phyloP scores from a whole-genome alignment of 768 basidiomycete species.

The Tephrocybe sp. region DNA sequence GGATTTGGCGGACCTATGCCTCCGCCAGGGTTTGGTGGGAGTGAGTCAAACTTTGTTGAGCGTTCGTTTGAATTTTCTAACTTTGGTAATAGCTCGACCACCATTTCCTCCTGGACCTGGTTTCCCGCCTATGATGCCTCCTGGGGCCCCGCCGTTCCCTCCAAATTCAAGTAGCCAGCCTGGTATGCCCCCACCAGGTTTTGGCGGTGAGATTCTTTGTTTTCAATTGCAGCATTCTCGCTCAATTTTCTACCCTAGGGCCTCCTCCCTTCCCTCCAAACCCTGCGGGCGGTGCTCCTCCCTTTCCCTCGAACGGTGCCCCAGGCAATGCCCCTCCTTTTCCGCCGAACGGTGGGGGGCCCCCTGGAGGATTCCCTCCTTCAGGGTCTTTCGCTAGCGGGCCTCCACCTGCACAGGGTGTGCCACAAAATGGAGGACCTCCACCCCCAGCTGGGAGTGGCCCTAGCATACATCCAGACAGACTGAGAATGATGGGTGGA shows the following conservation, averaged over 20 bases:
- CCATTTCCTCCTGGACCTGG: slow-evolving; percentile 72
- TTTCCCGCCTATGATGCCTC: slow-evolving; percentile 47
- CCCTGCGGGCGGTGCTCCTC: slow-evolving; percentile 6
- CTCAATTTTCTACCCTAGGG: neutral
- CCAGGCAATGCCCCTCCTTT: slow-evolving; percentile 43
- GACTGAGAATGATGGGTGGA: slow-evolving; percentile 72
- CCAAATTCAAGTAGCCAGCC: slow-evolving; percentile 46
- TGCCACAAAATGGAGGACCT: slow-evolving; percentile 22
- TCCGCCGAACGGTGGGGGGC: slow-evolving; percentile 42
- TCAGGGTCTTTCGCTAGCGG: slow-evolving; percentile 24
- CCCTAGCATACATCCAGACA: slow-evolving; percentile 82
- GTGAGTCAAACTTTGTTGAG: slow-evolving; percentile 28
- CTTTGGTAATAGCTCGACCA: slow-evolving; percentile 45
- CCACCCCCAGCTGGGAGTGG: slow-evolving; percentile 34
- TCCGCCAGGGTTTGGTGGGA: slow-evolving; percentile 52
- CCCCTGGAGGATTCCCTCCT: slow-evolving; percentile 42
- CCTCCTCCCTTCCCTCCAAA: slow-evolving; percentile 8
- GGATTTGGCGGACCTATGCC: slow-evolving; percentile 48
- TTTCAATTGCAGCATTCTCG: neutral
- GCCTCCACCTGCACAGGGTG: slow-evolving; percentile 33
- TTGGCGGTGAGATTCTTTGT: slow-evolving; percentile 38
- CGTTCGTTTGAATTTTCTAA: slow-evolving; percentile 4
- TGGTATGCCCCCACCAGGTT: slow-evolving; percentile 41
- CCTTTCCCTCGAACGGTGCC: slow-evolving; percentile 5
- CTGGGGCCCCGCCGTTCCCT: slow-evolving; percentile 72